phyloP scores from a whole-genome alignment of 2,329 filamentous ascomycete species.

The Biscogniauxia sp. region DNA sequence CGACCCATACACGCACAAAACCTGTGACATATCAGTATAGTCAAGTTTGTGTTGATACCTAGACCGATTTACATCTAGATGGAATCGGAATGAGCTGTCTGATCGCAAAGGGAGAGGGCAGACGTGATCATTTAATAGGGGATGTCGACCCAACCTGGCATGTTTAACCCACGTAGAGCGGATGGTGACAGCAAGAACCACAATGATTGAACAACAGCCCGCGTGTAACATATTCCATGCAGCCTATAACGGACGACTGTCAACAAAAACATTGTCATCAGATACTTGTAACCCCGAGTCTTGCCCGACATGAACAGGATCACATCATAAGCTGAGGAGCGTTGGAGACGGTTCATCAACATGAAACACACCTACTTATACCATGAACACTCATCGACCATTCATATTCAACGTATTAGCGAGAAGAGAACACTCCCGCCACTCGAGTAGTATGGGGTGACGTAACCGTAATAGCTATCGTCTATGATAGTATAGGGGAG shows the following conservation, averaged over 20 bases:
- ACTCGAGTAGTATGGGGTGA: background rate
- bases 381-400: background rate
- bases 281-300: background rate
- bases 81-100: background rate
- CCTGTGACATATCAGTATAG: too few relatives aligned
- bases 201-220: background rate
- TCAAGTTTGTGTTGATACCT: background rate
- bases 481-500: too few relatives aligned
- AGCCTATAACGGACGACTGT: background rate
- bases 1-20: too few relatives aligned
- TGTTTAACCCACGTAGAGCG: background rate
- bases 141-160: background rate
- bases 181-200: background rate
- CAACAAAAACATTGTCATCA: background rate
- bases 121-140: background rate
- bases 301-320: background rate
- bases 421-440: background rate
- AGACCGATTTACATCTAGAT: background rate
- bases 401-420: background rate
- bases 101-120: background rate
- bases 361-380: background rate
- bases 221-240: background rate
- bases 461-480: background rate
- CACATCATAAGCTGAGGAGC: background rate
- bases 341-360: background rate